Base-by-base conservation (phyloP, 2,329 filamentous ascomycete genomes). In the Tothia fuscella region DNA sequence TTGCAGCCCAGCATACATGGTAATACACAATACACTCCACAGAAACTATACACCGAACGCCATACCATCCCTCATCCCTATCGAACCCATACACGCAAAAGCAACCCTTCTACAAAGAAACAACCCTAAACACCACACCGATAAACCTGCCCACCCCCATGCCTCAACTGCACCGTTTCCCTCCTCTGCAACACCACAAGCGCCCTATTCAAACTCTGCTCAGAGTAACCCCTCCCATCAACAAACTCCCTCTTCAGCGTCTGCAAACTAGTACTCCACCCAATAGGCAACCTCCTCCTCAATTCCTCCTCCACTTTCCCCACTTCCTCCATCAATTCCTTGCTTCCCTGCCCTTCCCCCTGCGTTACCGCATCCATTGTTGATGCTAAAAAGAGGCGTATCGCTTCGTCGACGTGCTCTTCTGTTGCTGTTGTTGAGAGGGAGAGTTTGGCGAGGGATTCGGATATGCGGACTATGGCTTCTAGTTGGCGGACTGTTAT, bases 361-460 rank as follows among this genome's bases (percentile, higher is more conserved):
- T 93, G 86, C 46, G 85, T 89, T 43, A 96, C 87, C 6, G 91
- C 91, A 56, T 98, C 89, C 91, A 98, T 96, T 44, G 91, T 98
- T 3, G 81, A 88, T 49, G 88, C 91, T 22, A 98, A 68, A 78
- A 98, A 98, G 13, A 98, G 74, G 0, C 91, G 81, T 53, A 98
- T 98, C 2, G 91, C 91, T 65, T 98, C 91, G 55, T 98, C 89
- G 40, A 98, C 91, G 56, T 98, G 91, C 35, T 77, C 71, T 60
- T 95, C 89, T 0, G 82, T 88, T 2, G 89, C 91, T 31, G 95
- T 72, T 3, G 88, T 80, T 0, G 82, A 85, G 6, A 98, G 74
- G 0, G 82, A 79, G 32, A 98, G 70, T 61, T 98, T 98, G 43
- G 91, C 91, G 2, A 98, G 75, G 0, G 91, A 87, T 60, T 98